A percentile compares a stretch with the other conserved stretches of the same genome.
phyloP scores from a whole-genome alignment of 2,329 filamentous ascomycete genomes.

The Ramularia collo-cygni region DNA sequence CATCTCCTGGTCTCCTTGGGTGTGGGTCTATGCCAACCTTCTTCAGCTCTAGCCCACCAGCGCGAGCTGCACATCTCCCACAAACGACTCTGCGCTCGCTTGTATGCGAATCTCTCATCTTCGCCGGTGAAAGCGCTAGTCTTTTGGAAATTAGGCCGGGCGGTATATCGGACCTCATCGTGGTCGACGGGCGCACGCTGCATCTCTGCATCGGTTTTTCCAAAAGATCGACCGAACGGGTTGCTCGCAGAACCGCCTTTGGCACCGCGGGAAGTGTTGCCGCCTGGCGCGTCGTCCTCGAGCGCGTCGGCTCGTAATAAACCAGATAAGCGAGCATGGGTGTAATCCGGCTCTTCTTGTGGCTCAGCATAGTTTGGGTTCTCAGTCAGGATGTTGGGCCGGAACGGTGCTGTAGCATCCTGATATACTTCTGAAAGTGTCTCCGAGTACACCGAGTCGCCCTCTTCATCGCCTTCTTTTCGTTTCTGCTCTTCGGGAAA shows the following conservation, averaged over 20 bases:
- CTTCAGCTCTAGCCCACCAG: slow-evolving; percentile 60
- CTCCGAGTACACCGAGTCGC: slow-evolving; percentile 56
- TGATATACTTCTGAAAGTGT: slow-evolving; percentile 70
- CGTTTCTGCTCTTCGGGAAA: slow-evolving; percentile 53
- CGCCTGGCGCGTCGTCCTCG: slow-evolving; percentile 42
- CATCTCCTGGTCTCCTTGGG: slow-evolving; percentile 58
- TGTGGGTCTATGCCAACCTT: slow-evolving; percentile 63
- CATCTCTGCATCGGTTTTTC: slow-evolving; percentile 28
- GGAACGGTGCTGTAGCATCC: slow-evolving; percentile 67
- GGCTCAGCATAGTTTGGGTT: slow-evolving; percentile 31
- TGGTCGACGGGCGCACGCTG: slow-evolving; percentile 29
- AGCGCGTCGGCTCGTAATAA: slow-evolving; percentile 39
- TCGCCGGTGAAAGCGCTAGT: slow-evolving; percentile 67
- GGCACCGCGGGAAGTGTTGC: slow-evolving; percentile 12
- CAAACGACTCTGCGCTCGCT: slow-evolving; percentile 65
- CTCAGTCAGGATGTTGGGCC: slow-evolving; percentile 69
- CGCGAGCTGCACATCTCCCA: slow-evolving; percentile 72
- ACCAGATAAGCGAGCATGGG: slow-evolving; percentile 31
- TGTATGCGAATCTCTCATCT: slow-evolving; percentile 76
- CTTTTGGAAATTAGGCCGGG: slow-evolving; percentile 56
- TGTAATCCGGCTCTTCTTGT: slow-evolving; percentile 30
- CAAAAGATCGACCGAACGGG: slow-evolving; percentile 27
- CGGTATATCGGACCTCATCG: slow-evolving; percentile 22
- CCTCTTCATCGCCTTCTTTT: slow-evolving; percentile 13
- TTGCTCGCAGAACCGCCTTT: slow-evolving; percentile 27